Conservation (phyloP, 495 filamentous ascomycete genomes). For the Immersiella caudata region DNA sequence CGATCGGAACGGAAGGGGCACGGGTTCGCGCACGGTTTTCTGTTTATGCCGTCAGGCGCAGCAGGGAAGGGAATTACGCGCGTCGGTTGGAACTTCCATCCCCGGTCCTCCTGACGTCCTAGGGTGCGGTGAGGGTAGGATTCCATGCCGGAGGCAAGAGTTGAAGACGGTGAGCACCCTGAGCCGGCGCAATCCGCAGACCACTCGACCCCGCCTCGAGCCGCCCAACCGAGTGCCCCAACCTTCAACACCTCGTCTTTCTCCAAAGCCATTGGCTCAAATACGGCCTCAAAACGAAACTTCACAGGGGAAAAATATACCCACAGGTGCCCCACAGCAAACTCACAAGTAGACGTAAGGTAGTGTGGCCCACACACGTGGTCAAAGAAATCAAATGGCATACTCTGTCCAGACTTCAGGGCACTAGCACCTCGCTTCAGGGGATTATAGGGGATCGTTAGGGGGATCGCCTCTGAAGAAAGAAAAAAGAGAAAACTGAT, state of each 20-base stretch:
- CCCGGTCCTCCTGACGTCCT: not conserved
- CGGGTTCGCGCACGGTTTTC: not conserved
- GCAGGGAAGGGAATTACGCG: not conserved
- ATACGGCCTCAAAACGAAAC: not conserved
- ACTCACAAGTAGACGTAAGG: too few species aligned
- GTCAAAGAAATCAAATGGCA: too few species aligned
- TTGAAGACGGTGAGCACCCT: not conserved
- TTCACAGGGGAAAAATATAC: not conserved
- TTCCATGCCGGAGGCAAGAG: not conserved
- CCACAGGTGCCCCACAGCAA: too few species aligned
- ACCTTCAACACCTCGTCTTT: not conserved
- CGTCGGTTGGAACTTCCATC: not conserved
- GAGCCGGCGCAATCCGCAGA: slow-evolving; percentile 10
- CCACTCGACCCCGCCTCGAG: not conserved
- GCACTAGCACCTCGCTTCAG: too few species aligned
- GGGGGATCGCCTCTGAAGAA: too few species aligned
- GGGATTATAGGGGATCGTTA: too few species aligned
- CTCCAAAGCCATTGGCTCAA: not conserved
- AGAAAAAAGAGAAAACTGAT: too few species aligned
- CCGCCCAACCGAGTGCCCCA: not conserved
- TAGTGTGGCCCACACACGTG: too few species aligned
- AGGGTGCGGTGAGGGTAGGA: not conserved
- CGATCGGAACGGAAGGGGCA: not conserved
- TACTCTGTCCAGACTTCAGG: too few species aligned
- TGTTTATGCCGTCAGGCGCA: not conserved